These are phyloP conservation scores for Fagopyrum homotropicum DNA, from an alignment of 148 eudicot genomes.

Conservation along the genomic window DNA sequence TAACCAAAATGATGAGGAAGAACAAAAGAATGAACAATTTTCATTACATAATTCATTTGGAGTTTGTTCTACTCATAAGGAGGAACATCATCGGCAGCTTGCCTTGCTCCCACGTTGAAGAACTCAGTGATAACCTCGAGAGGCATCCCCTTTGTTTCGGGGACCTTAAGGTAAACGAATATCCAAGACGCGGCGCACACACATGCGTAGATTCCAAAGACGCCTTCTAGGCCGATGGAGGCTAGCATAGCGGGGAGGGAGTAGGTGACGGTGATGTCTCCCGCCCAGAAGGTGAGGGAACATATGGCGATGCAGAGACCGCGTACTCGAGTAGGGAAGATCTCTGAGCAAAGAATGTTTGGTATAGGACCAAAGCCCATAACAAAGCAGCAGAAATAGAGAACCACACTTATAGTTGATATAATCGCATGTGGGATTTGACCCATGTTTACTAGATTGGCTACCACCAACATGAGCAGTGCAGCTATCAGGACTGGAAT, in stretches of 20 bases:
- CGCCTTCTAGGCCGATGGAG: slow-evolving; percentile 62
- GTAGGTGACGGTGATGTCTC: slow-evolving; percentile 74
- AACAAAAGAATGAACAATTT: background rate
- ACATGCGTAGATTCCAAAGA: slow-evolving; percentile 55
- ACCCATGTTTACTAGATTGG: slow-evolving; percentile 32
- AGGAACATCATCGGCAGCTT: background rate
- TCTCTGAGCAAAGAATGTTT: slow-evolving; percentile 86
- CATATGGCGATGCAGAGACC: slow-evolving; percentile 94
- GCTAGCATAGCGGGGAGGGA: slow-evolving; percentile 60
- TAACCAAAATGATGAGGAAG: background rate
- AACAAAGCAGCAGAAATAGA: slow-evolving; percentile 82
- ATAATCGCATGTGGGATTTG: slow-evolving; percentile 43
- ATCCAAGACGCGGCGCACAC: slow-evolving; percentile 61
- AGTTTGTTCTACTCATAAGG: background rate
- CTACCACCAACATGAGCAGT: slow-evolving; percentile 42
- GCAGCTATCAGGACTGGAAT: slow-evolving; percentile 58
- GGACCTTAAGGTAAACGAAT: slow-evolving; percentile 72
- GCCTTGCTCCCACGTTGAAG: slow-evolving; percentile 50
- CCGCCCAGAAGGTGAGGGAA: slow-evolving; percentile 58
- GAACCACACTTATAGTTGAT: slow-evolving; percentile 59
- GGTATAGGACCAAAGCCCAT: slow-evolving; percentile 89
- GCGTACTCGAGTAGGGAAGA: slow-evolving; percentile 90
- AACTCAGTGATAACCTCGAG: slow-evolving; percentile 85
- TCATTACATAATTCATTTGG: no score
- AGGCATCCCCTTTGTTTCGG: slow-evolving; percentile 94